Percentiles rank a stretch among this genome's conserved stretches.
phyloP scores from a whole-genome alignment of 139 green algal genomes.

The Raphidocelis subcapitata region DNA sequence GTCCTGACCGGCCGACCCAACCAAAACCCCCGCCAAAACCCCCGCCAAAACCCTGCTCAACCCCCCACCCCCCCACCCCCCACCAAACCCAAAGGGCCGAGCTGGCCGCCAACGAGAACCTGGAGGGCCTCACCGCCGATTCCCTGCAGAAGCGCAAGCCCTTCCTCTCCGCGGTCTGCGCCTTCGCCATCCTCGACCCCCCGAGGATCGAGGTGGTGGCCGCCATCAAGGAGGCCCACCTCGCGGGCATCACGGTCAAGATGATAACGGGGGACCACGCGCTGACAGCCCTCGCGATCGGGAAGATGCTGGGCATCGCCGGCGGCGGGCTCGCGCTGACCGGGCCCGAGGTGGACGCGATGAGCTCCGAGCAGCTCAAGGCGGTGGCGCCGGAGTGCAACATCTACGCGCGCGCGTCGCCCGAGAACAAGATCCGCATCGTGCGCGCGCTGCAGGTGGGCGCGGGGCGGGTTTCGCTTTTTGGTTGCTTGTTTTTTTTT shows the following conservation, averaged over 20 bases:
- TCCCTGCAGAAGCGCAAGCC: background rate
- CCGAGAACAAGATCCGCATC: constrained; percentile 68
- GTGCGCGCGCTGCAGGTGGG: constrained; percentile 33
- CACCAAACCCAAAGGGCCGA: constrained; percentile 17
- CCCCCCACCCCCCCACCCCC: too few relatives aligned
- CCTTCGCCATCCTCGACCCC: constrained; percentile 39
- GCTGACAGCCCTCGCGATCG: constrained; percentile 25
- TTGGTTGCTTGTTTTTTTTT: background rate
- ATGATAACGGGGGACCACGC: constrained; percentile 19
- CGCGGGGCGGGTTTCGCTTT: too few relatives aligned
- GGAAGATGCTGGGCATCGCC: constrained; percentile 24
- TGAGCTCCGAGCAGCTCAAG: constrained; percentile 43
- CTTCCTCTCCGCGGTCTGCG: constrained; percentile 17
- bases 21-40: too few relatives aligned
- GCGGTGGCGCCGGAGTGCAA: constrained; percentile 36
- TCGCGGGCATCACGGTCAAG: constrained; percentile 16
- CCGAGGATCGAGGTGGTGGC: constrained; percentile 34
- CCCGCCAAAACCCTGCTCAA: too few relatives aligned
- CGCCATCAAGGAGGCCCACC: constrained; percentile 35
- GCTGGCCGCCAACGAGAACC: constrained; percentile 13
- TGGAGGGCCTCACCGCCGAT: background rate
- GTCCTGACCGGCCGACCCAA: too few relatives aligned
- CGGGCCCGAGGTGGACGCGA: constrained; percentile 17
- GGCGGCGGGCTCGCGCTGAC: constrained; percentile 17
- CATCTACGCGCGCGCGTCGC: constrained; percentile 63